phyloP scores from a whole-genome alignment of 306 rosid genomes.

The Cajanus cajan region DNA sequence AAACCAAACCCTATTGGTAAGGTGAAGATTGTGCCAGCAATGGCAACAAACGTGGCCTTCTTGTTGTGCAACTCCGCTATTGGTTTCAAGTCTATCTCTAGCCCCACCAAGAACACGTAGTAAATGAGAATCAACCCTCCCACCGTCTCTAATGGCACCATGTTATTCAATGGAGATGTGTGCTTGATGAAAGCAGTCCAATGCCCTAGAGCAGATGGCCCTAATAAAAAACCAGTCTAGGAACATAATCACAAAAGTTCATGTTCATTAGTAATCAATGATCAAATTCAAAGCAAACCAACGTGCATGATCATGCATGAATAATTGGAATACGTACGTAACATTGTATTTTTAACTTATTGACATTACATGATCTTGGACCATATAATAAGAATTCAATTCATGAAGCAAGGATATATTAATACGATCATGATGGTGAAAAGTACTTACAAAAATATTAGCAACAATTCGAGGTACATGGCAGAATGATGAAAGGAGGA shows the following conservation, averaged over 20 bases:
- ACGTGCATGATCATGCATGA: too few relatives aligned
- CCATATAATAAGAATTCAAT: background rate
- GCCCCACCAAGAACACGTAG: conserved; percentile 42
- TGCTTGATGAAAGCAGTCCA: background rate
- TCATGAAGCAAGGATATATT: background rate
- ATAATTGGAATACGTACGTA: too few relatives aligned
- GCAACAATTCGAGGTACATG: conserved; percentile 39
- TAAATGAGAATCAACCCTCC: conserved; percentile 34
- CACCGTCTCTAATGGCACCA: conserved; percentile 31
- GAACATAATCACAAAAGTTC: background rate
- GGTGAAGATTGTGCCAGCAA: background rate
- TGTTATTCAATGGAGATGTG: conserved; percentile 1
- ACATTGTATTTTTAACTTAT: too few relatives aligned
- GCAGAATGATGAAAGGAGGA: background rate
- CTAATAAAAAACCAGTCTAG: conserved; percentile 39
- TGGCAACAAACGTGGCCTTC: conserved; percentile 27
- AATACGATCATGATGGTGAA: background rate
- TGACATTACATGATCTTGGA: too few relatives aligned
- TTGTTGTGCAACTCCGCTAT: background rate
- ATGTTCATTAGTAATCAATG: background rate
- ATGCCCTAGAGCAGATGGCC: conserved; percentile 35
- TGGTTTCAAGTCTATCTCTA: conserved; percentile 39
- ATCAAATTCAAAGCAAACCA: background rate
- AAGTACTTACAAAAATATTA: conserved; percentile 39
- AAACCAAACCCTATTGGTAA: conserved; percentile 27